phyloP scores from a whole-genome alignment of 768 basidiomycete species.

The Lepiota subincarnata region DNA sequence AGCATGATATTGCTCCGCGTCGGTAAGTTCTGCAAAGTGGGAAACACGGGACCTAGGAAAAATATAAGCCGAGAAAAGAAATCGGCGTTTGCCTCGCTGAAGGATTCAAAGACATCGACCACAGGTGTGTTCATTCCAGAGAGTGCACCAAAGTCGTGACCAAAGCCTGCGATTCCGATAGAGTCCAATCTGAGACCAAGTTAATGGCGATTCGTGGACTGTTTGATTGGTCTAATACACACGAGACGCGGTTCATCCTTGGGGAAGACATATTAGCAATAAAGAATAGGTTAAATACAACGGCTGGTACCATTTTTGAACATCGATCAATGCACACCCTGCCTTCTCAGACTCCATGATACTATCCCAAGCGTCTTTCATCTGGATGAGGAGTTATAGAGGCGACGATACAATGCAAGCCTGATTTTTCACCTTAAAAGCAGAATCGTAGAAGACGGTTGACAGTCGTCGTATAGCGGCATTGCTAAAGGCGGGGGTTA shows the following conservation, averaged over 20 bases:
- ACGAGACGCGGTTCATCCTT: conserved; percentile 47
- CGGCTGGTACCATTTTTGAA: conserved; percentile 38
- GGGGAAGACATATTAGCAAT: not conserved
- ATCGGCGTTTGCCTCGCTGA: conserved; percentile 24
- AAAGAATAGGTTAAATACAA: not conserved
- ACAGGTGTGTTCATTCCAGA: conserved; percentile 42
- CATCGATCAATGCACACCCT: conserved; percentile 34
- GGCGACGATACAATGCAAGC: not conserved
- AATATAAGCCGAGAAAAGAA: conserved; percentile 27
- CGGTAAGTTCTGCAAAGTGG: conserved; percentile 31
- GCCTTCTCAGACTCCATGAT: conserved; percentile 23
- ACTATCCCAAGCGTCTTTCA: conserved; percentile 28
- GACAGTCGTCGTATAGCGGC: conserved; percentile 44
- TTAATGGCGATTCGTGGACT: not conserved
- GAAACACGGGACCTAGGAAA: conserved; percentile 34
- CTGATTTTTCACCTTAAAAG: conserved; percentile 37
- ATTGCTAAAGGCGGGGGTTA: conserved; percentile 51
- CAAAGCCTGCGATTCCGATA: conserved; percentile 57
- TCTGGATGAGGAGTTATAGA: conserved; percentile 17
- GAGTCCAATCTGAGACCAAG: conserved; percentile 42
- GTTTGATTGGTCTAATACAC: conserved; percentile 6
- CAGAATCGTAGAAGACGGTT: conserved; percentile 45
- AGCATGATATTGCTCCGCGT: conserved; percentile 29
- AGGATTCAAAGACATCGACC: conserved; percentile 35
- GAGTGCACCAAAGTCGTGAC: conserved; percentile 51